Conservation (phyloP, 2,329 filamentous ascomycete genomes). For the Alternaria arbusti region DNA sequence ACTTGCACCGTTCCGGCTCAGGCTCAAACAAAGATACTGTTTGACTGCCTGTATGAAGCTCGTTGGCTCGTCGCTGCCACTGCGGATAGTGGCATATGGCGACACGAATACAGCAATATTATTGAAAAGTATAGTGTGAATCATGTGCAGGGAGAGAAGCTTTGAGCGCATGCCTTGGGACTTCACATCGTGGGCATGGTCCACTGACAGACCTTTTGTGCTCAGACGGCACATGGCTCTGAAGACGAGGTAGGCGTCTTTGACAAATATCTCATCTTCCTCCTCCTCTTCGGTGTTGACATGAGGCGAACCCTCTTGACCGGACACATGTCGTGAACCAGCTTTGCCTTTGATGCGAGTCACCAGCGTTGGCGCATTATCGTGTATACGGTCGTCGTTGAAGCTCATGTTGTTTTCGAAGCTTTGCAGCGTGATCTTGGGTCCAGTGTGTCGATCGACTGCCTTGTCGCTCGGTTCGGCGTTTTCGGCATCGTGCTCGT, state of each 20-base stretch:
- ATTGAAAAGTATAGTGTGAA: constrained; percentile 94
- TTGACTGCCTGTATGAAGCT: constrained; percentile 94
- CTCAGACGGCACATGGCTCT: constrained; percentile 97
- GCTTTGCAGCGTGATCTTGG: constrained; percentile 70
- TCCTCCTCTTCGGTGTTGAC: constrained; percentile 69
- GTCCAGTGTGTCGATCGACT: constrained; percentile 56
- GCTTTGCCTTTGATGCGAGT: constrained; percentile 61
- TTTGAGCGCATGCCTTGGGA: constrained; percentile 98
- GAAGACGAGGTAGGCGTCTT: constrained; percentile 96
- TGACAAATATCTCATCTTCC: constrained; percentile 95
- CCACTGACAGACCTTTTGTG: constrained; percentile 85
- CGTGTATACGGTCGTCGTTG: constrained; percentile 69
- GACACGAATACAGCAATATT: constrained; percentile 90
- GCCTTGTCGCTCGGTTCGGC: constrained; percentile 52
- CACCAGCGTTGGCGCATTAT: constrained; percentile 71
- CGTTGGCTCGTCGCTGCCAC: constrained; percentile 87
- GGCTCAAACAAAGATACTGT: constrained; percentile 92
- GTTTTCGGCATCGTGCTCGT: constrained; percentile 43
- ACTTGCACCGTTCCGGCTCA: constrained; percentile 94
- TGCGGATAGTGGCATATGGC: constrained; percentile 88
- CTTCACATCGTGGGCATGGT: constrained; percentile 90
- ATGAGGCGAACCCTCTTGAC: constrained; percentile 48
- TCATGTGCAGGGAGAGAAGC: constrained; percentile 90
- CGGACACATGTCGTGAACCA: constrained; percentile 54
- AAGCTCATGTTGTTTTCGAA: constrained; percentile 72